Evolutionary conservation across 2,329 filamentous ascomycete genomes (phyloP), one percentile per base, ranked within the genome.

Genomic region (Didymosphaeria variabile): DNA sequence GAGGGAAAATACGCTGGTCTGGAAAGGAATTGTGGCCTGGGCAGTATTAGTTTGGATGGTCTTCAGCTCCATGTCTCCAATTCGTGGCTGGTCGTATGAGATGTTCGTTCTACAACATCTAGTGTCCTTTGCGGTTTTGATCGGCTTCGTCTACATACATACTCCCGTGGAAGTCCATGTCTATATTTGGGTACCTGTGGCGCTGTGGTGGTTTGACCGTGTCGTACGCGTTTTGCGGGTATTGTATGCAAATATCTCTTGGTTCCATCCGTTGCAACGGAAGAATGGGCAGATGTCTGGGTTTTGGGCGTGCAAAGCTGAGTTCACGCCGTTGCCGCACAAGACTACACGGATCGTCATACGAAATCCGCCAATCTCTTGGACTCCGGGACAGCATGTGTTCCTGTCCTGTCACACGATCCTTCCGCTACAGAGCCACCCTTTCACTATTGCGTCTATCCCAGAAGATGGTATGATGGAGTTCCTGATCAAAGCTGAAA

Each of bases 71-170:
- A 80, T 90, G 57, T 83, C 86, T 7, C 90, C 90, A 0, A 79
- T 92, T 36, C 84, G 90, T 5, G 83, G 86, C n/a, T 81, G 88
- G 79, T 83, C 84, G 7, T 92, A 92, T 72, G 90, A 92, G 77
- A 61, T 91, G 0, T 92, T 91, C 71, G 85, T 92, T 17, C 67
- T 87, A 3, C 90, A 92, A 74, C 90, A 92, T 72, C 79, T 91
- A 29, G 73, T 86, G 17, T 85, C 87, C 3, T 88, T 88, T 58
- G 81, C 85, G 32, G 71, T 89, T 26, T 85, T 92, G 68, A 77
- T 91, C 40, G 90, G 86, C 79, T 80, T 90, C 44, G 75, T 91
- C 10, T 87, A 89, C 67, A 78, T 84, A 40, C 90, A 92, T 72
- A 83, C 90, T 3, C 89, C 90, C 1, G 69, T 71, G 8, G 84